Conservation (phyloP, 139 green algal species). For the Chlorella sp. region DNA sequence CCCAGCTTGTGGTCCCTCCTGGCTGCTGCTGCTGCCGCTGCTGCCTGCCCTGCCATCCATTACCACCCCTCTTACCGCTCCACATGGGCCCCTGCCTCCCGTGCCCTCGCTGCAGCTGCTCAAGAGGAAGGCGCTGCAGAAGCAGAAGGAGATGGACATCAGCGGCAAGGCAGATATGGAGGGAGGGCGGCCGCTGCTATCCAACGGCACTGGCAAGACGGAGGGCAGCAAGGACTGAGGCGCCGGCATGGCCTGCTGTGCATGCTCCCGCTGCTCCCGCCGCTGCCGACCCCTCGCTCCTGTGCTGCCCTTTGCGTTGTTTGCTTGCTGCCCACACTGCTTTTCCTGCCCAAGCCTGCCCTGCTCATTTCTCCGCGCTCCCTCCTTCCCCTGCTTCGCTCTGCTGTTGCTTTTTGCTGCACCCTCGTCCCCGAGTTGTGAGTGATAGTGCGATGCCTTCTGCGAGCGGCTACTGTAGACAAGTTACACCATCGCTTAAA, state of each 20-base stretch:
- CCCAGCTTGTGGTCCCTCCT: too few species aligned
- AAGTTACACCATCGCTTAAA: too few species aligned
- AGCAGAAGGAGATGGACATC: background rate
- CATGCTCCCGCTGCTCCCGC: too few species aligned
- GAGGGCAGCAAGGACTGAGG: conserved; percentile 21
- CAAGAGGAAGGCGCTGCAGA: conserved; percentile 32
- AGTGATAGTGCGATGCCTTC: too few species aligned
- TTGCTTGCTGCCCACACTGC: background rate
- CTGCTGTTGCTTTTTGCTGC: background rate
- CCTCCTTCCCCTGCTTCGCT: background rate
- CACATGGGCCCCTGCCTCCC: too few species aligned
- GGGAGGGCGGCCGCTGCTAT: background rate
- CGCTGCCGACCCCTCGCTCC: too few species aligned
- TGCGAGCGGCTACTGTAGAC: too few species aligned
- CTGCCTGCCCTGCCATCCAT: too few species aligned
- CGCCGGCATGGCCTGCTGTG: background rate
- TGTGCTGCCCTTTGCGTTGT: too few species aligned
- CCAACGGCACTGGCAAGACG: conserved; percentile 4
- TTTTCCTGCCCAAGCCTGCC: background rate
- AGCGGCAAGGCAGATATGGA: background rate
- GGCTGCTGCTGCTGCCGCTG: too few species aligned
- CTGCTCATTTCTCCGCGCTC: background rate
- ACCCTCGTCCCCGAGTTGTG: too few species aligned
- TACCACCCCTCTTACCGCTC: too few species aligned
- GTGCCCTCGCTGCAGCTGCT: conserved; percentile 29